Percentiles rank a stretch among this genome's conserved stretches.
Conservation (phyloP, 1,284 basidiomycete genomes). For the Moesziomyces sp. region DNA sequence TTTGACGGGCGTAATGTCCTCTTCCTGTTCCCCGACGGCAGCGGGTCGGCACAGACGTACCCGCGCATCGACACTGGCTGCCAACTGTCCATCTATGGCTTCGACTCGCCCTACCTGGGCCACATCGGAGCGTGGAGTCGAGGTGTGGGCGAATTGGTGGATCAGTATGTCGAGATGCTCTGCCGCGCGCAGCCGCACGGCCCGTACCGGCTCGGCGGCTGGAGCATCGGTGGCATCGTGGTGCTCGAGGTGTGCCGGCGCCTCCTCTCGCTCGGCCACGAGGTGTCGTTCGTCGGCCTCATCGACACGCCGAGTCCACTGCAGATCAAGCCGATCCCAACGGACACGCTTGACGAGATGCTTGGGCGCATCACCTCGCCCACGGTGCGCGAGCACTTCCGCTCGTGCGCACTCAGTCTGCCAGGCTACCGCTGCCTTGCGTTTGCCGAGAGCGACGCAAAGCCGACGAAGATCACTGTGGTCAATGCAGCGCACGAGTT, state of each 20-base stretch:
- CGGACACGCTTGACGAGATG: slow-evolving; percentile 37
- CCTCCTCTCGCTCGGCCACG: slow-evolving; percentile 28
- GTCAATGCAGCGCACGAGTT: slow-evolving; percentile 25
- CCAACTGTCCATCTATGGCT: slow-evolving; percentile 35
- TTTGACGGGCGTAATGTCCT: slow-evolving; percentile 24
- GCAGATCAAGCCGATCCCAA: slow-evolving; percentile 32
- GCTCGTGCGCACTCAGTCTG: slow-evolving; percentile 36
- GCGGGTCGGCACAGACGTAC: slow-evolving; percentile 26
- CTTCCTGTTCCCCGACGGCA: slow-evolving; percentile 44
- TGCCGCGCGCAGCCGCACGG: slow-evolving; percentile 18
- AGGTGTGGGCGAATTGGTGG: slow-evolving; percentile 39
- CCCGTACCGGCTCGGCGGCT: slow-evolving; percentile 39
- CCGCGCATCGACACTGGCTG: slow-evolving; percentile 3
- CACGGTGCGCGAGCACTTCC: slow-evolving; percentile 42
- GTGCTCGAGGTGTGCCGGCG: slow-evolving; percentile 36
- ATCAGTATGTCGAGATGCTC: slow-evolving; percentile 35
- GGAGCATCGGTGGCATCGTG: slow-evolving; percentile 52
- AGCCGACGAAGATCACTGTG: slow-evolving; percentile 13
- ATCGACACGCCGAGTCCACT: slow-evolving; percentile 38
- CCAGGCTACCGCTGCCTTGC: slow-evolving; percentile 28
- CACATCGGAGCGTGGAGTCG: slow-evolving; percentile 33
- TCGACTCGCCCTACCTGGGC: slow-evolving; percentile 45
- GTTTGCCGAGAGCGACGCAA: slow-evolving; percentile 8
- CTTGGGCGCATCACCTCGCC: slow-evolving; percentile 20
- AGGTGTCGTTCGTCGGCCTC: slow-evolving; percentile 26